A percentile compares a stretch with the other conserved stretches of the same genome.
Evolutionary conservation across 176 grass and related monocot species (phyloP).

Genomic region (Areca catechu): DNA sequence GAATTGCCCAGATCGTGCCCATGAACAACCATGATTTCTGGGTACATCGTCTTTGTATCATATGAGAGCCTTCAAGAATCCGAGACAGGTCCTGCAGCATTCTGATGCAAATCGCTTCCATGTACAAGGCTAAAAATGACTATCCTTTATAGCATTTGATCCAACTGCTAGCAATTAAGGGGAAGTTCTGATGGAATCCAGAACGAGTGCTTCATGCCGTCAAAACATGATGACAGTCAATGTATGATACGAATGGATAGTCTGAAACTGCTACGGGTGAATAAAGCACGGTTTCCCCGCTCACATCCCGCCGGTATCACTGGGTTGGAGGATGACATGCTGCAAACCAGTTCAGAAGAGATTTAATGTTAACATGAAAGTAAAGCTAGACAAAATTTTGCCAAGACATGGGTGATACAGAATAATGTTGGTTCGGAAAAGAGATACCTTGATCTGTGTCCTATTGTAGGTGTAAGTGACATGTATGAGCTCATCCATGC

Average conservation of each 20-base stretch:
- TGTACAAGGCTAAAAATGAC: background rate
- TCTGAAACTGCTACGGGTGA: too few species aligned
- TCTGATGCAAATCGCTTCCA: background rate
- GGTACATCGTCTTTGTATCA: slow-evolving; percentile 8
- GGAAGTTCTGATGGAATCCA: background rate
- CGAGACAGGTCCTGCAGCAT: background rate
- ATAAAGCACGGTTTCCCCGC: too few species aligned
- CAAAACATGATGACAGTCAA: too few species aligned
- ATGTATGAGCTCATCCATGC: slow-evolving; percentile 34
- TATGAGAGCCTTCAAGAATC: slow-evolving; percentile 3
- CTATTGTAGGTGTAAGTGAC: slow-evolving; percentile 50
- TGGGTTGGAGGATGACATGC: slow-evolving; percentile 28
- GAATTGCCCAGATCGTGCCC: background rate
- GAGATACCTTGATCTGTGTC: slow-evolving; percentile 54
- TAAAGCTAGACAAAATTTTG: background rate
- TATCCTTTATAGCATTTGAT: background rate
- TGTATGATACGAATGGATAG: too few species aligned
- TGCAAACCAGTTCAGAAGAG: slow-evolving; percentile 3
- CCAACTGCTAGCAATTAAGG: background rate
- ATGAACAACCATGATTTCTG: background rate
- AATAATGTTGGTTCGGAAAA: background rate
- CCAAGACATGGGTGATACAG: background rate
- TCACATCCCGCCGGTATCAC: slow-evolving; percentile 4
- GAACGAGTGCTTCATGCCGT: too few species aligned
- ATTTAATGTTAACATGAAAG: background rate